phyloP scores from a whole-genome alignment of 352 stramenopile species.

The Phytophthora tentaculata region DNA sequence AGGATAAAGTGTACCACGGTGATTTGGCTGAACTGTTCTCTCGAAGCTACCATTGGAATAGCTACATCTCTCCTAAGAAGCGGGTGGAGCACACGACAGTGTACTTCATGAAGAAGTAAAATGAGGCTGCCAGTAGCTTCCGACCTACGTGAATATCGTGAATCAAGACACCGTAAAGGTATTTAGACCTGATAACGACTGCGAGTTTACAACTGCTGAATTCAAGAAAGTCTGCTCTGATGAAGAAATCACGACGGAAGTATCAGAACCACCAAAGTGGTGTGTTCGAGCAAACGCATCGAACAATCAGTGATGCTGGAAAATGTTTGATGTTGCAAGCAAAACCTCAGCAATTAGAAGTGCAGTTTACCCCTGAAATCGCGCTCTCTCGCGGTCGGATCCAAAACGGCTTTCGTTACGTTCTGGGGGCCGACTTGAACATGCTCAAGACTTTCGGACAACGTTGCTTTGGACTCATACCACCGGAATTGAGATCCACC shows the following conservation, averaged over 20 bases:
- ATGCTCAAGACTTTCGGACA: not conserved
- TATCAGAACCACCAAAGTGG: conserved; percentile 15
- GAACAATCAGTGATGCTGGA: not conserved
- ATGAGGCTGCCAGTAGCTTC: not conserved
- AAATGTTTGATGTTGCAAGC: conserved; percentile 4
- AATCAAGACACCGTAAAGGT: conserved; percentile 5
- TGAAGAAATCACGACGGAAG: not conserved
- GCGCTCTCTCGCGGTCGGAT: not conserved
- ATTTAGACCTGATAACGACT: not conserved
- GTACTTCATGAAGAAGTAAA: conserved; percentile 17
- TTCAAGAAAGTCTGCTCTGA: not conserved
- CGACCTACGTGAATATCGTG: conserved; percentile 2
- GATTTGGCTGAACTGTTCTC: conserved; percentile 5
- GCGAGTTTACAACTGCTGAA: not conserved
- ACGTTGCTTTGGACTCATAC: not conserved
- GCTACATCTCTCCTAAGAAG: conserved; percentile 8
- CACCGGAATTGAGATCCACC: not conserved
- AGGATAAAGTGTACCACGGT: conserved; percentile 9
- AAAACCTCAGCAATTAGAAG: not conserved
- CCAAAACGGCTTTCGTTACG: not conserved
- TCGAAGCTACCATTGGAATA: conserved; percentile 14
- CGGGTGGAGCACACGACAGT: conserved; percentile 15
- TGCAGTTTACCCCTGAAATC: not conserved
- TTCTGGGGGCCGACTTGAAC: not conserved
- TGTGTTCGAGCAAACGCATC: conserved; percentile 6